Base-by-base conservation (phyloP, 164 flowering plant genomes). In the Saururus chinensis region DNA sequence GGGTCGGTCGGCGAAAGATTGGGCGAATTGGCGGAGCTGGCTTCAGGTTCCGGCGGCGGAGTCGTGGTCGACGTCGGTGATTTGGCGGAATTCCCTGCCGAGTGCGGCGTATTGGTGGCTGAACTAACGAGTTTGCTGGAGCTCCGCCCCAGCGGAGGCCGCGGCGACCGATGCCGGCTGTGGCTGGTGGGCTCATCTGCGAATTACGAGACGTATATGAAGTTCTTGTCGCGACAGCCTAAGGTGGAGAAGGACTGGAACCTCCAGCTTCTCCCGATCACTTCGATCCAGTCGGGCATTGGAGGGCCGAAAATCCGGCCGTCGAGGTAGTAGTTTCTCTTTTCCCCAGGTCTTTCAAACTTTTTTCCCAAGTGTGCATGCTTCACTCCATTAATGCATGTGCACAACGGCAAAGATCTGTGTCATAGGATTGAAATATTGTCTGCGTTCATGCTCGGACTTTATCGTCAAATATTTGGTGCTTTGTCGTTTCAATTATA, bases 171-270 rank as follows among this genome's bases (percentile, higher is more conserved):
- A 16, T 75, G 73, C 22, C 84, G 73, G 49, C 57, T 95, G 53
- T 84, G 97, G 92, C 57, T 95, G 60, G 79, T 87, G 22, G 95
- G 95, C 10, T 63, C 80, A 0, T 81, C 82, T 0, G 72, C 78
- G 14, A 80, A 66, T 51, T 78, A 87, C 35, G 95, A 91, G 79
- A 75, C 67, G 19, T 91, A 84, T 65, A 72, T 74, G 76, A 82
- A 80, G 76, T 81, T 88, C 60, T 57, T 83, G 53, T 69, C 61
- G 21, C 75, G 68, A 55, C 84, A 79, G 74, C 95, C 97, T 0
- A 77, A 85, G 1, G 71, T 81, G 51, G 96, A 87, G 59, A 86
- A 84, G 62, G 97, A 95, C 22, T 88, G 91, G 96, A 89, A 91
- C 60, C 59, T 89, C 70, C 87, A 87, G 70, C 74, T 83, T 70